These are phyloP conservation scores for Pelargonium australe DNA, from an alignment of 441 rosid genomes.

Conservation along the genomic window DNA sequence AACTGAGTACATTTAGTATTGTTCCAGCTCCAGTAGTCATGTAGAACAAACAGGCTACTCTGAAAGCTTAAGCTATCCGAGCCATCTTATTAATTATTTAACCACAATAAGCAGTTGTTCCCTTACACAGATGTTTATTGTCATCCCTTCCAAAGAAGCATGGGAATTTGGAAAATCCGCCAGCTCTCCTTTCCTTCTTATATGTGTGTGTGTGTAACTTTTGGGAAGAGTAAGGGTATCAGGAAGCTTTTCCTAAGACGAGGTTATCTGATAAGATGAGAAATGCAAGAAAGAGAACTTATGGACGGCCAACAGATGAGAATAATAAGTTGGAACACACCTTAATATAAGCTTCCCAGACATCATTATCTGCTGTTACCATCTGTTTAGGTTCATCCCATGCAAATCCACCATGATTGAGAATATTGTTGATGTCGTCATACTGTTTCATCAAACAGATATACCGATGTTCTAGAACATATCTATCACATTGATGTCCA, in stretches of 20 bases:
- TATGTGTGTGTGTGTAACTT: too few relatives aligned
- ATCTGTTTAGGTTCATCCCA: slow-evolving; percentile 63
- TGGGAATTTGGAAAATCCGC: too few relatives aligned
- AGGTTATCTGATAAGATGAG: neutral
- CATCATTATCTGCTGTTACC: slow-evolving; percentile 42
- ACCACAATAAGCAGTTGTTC: too few relatives aligned
- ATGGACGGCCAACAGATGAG: neutral
- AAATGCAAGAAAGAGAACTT: neutral
- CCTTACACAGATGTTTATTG: too few relatives aligned
- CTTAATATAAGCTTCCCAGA: slow-evolving; percentile 61
- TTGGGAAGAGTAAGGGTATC: too few relatives aligned
- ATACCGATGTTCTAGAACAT: slow-evolving; percentile 47
- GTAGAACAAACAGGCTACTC: too few relatives aligned
- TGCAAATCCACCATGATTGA: slow-evolving; percentile 41
- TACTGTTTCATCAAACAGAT: slow-evolving; percentile 59
- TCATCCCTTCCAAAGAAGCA: too few relatives aligned
- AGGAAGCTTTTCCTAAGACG: too few relatives aligned
- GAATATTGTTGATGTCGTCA: slow-evolving; percentile 48
- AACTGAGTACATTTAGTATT: neutral
- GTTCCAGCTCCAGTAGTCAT: too few relatives aligned
- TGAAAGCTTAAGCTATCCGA: neutral
- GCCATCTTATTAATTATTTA: neutral
- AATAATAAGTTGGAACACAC: slow-evolving; percentile 26
- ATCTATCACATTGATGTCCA: slow-evolving; percentile 40
- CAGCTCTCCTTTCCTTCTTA: too few relatives aligned